A percentile compares a stretch with the other conserved stretches of the same genome.
Evolutionary conservation across 164 flowering plant species (phyloP).

Genomic region (Dillenia suffruticosa): DNA sequence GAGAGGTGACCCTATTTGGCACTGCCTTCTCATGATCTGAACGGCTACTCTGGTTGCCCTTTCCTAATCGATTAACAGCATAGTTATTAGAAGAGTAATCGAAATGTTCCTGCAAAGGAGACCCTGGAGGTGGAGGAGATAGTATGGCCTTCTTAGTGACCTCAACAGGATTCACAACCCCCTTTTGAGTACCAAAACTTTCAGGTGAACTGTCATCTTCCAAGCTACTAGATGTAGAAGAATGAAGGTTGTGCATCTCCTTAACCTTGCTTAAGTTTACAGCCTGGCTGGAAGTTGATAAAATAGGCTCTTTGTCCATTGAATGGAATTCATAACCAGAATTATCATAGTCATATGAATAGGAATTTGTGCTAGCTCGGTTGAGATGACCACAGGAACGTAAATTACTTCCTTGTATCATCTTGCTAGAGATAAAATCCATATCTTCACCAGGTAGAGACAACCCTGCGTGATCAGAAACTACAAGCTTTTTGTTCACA

Average conservation of each 20-base stretch:
- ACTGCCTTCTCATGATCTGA: conserved; percentile 26
- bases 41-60: conserved; percentile 30
- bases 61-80: conserved; percentile 15
- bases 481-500: conserved; percentile 35
- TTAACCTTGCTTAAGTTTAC: conserved; percentile 20
- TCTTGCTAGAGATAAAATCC: conserved; percentile 18
- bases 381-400: conserved; percentile 13
- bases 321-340: conserved; percentile 27
- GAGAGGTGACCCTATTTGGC: conserved; percentile 19
- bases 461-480: conserved; percentile 19
- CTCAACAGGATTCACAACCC: conserved; percentile 14
- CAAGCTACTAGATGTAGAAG: conserved; percentile 28
- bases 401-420: conserved; percentile 12
- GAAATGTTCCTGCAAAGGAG: conserved; percentile 31
- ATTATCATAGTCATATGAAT: conserved; percentile 33
- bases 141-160: conserved; percentile 5
- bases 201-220: conserved; percentile 31
- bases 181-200: conserved; percentile 16
- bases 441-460: conserved; percentile 5
- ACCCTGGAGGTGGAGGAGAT: conserved; percentile 29
- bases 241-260: conserved; percentile 16
- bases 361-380: conserved; percentile 15
- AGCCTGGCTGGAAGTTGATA: conserved; percentile 16
- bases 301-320: conserved; percentile 18
- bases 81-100: conserved; percentile 19